Evolutionary conservation across 169 alveolate species (phyloP).

Genomic region (Babesia microti): DNA sequence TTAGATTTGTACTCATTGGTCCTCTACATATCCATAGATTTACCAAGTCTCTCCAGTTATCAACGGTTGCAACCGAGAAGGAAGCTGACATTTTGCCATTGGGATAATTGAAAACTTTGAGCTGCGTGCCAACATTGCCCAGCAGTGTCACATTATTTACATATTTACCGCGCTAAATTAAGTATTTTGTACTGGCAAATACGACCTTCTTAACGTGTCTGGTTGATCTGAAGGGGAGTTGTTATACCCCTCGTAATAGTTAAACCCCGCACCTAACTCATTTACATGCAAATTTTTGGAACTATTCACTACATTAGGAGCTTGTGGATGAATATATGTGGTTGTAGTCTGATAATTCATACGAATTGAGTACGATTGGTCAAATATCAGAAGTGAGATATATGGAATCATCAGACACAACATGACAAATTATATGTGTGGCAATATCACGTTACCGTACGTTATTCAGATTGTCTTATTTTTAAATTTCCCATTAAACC

Average conservation of each 20-base stretch:
- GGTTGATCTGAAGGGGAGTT: neutral
- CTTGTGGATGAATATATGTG: too few relatives aligned
- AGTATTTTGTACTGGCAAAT: neutral
- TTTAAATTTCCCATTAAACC: too few relatives aligned
- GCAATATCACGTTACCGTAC: too few relatives aligned
- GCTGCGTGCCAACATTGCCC: slow-evolving; percentile 34
- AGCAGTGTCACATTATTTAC: slow-evolving; percentile 31
- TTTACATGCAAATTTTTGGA: slow-evolving; percentile 17
- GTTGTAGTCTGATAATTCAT: too few relatives aligned
- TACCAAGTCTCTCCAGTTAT: neutral
- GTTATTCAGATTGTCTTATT: too few relatives aligned
- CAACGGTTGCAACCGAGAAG: slow-evolving; percentile 28
- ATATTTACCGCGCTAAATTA: neutral
- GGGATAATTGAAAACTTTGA: slow-evolving; percentile 11
- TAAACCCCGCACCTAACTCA: slow-evolving; percentile 5
- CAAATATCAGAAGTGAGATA: too few relatives aligned
- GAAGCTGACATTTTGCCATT: slow-evolving; percentile 14
- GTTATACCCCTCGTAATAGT: neutral
- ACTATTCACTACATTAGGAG: too few relatives aligned
- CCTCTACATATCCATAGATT: neutral
- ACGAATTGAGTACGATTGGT: too few relatives aligned
- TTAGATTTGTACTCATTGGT: slow-evolving; percentile 3
- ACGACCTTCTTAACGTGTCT: too few relatives aligned
- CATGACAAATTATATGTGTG: too few relatives aligned
- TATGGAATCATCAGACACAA: too few relatives aligned